Evolutionary conservation across 768 basidiomycete genomes (phyloP).

Genomic region (Gelatoporia subvermispora): DNA sequence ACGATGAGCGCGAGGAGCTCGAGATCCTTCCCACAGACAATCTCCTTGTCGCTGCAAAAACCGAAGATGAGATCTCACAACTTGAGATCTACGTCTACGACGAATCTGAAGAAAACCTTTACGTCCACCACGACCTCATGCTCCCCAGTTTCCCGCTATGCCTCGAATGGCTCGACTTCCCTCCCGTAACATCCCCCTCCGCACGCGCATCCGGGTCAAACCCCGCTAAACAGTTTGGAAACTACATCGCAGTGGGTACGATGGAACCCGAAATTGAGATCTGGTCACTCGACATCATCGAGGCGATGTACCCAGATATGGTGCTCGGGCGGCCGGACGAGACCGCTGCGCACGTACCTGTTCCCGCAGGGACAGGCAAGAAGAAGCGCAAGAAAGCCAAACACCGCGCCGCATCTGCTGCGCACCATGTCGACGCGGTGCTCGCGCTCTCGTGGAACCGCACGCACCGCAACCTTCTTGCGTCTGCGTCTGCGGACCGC

Average conservation of each 20-base stretch:
- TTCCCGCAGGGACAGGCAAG: slow-evolving; percentile 86
- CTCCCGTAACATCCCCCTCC: slow-evolving; percentile 50
- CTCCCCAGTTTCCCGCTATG: slow-evolving; percentile 96
- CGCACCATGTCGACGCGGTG: slow-evolving; percentile 90
- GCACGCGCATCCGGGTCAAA: slow-evolving; percentile 25
- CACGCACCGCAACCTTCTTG: slow-evolving; percentile 82
- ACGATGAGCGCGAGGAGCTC: slow-evolving; percentile 84
- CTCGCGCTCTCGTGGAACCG: slow-evolving; percentile 93
- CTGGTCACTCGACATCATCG: slow-evolving; percentile 92
- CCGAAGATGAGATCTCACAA: slow-evolving; percentile 94
- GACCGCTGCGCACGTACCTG: slow-evolving; percentile 72
- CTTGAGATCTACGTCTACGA: slow-evolving; percentile 96
- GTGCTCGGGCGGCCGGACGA: slow-evolving; percentile 88
- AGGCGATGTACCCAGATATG: slow-evolving; percentile 89
- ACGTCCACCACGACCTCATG: slow-evolving; percentile 97
- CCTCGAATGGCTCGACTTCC: slow-evolving; percentile 97
- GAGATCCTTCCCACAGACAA: slow-evolving; percentile 90
- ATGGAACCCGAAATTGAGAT: slow-evolving; percentile 98
- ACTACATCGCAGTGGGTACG: slow-evolving; percentile 94
- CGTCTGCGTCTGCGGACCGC: slow-evolving; percentile 88
- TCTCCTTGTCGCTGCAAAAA: slow-evolving; percentile 88
- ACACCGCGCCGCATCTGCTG: slow-evolving; percentile 51
- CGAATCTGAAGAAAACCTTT: slow-evolving; percentile 85
- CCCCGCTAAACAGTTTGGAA: slow-evolving; percentile 49
- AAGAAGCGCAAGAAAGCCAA: slow-evolving; percentile 91